Base-by-base conservation (phyloP, 139 green algal species). In the Eudorina sp. region DNA sequence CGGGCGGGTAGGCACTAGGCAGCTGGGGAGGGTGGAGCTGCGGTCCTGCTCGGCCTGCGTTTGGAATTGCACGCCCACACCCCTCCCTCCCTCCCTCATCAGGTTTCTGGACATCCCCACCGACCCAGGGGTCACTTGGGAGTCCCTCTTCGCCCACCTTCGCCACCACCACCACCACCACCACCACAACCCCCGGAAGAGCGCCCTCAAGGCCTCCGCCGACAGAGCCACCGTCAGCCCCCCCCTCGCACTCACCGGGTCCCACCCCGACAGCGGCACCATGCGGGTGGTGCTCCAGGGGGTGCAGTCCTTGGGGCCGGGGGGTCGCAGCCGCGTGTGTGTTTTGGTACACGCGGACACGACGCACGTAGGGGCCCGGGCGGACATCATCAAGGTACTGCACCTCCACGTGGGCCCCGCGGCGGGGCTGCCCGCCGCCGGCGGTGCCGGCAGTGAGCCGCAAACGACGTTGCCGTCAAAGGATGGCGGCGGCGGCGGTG, bases 211-310 rank as follows among this genome's bases (percentile, higher is more conserved):
- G 69, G 14, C 19, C 31, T 53, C 55, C 41, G 29, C 45, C 19
- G 43, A 58, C 4, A n/a, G 38, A 2, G 81, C 70, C 70, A 85
- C n/a, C 27, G 62, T 91, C 23, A 84, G 48, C 31, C 48, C 69
- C 7, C 38, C 29, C 4, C n/a, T 83, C 36, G 18, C 69, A 25
- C 66, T 89, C 9, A 58, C 53, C 3, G 84, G 84, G 40, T 53
- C 84, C 18, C 84, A 89, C 84, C 84, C 84, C 34, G 84, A 89
- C 53, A n/a, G 23, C 18, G 84, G 84, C 70, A 89, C 70, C 69
- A 75, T 89, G 84, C 38, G 53, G 25, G 40, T 89, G 23, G 13
- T 83, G 36, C 3, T 72, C 9, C 84, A 89, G 53, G 84, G 70
- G 34, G 76, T 90, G 38, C 9, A 89, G 84, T 64, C 53, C 5